Base-by-base conservation (phyloP, 2,329 filamentous ascomycete species). In the Graphilbum ipis-grandicollis region DNA sequence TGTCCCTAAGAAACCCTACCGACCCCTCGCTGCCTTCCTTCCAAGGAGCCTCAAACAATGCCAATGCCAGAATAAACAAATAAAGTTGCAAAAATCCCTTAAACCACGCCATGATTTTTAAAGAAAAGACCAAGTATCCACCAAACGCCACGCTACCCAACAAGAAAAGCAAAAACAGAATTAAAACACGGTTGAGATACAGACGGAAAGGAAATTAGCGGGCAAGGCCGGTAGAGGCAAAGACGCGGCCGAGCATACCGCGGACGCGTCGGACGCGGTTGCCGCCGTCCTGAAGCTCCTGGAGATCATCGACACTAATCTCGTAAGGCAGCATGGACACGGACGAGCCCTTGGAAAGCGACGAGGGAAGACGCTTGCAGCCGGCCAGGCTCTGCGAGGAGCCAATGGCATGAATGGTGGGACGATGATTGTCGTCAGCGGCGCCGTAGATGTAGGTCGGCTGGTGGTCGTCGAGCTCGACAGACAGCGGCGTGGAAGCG, bases 181-280 rank as follows among this genome's bases (percentile, higher is more conserved):
- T 22, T 6, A 31, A 21, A 29, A 10, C n/a, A n/a, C n/a, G n/a
- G n/a, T n/a, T n/a, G n/a, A n/a, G n/a, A n/a, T n/a, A n/a, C n/a
- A n/a, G n/a, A n/a, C n/a, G n/a, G 28, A 41, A 39, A 36, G 30
- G 19, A 36, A 35, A 26, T 39, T 21, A 62, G 50, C 59, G 56
- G 40, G 56, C 54, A 21, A 54, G 43, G 39, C 61, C 56, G 36
- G 39, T 41, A 3, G 57, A 52, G 35, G 56, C 58, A 41, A 71
- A 66, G 41, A 71, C 58, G 31, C 68, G 64, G 25, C 62, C 63
- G 52, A 66, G 66, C 55, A 71, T 59, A 43, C 66, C 63, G 29
- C 64, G 59, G 31, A 59, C 56, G 35, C 60, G 58, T 40, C 52
- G 54, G 18, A 58, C 59, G 36, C 66, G 62, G 57, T 67, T 68